phyloP scores from a whole-genome alignment of 345 rosid species.

The Nephelium lappaceum region DNA sequence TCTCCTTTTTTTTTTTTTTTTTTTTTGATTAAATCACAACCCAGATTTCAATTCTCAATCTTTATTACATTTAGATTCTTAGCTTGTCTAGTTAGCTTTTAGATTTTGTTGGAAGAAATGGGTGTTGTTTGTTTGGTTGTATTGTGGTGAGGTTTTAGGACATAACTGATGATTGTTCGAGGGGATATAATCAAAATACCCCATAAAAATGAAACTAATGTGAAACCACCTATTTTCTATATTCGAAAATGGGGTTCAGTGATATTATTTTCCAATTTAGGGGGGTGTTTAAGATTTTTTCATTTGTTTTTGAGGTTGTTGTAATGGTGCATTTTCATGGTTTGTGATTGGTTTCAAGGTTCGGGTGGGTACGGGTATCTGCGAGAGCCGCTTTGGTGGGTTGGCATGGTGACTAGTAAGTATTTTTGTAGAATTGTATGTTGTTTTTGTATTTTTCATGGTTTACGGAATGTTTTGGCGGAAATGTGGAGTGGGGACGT shows the following conservation, averaged over 20 bases:
- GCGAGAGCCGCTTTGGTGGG: constrained; percentile 87
- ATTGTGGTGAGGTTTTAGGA: not conserved
- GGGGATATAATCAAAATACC: too few species aligned
- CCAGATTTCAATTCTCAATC: not conserved
- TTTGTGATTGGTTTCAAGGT: constrained; percentile 38
- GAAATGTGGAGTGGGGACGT: not conserved
- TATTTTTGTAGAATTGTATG: not conserved
- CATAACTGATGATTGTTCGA: not conserved
- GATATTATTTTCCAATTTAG: too few species aligned
- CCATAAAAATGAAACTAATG: too few species aligned
- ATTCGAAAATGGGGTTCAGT: too few species aligned
- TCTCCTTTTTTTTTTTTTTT: not conserved
- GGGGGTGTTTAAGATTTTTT: too few species aligned
- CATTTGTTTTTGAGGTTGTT: not conserved
- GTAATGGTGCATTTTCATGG: not conserved
- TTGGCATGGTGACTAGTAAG: constrained; percentile 86
- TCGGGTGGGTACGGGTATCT: constrained; percentile 80
- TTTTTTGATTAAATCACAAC: not conserved
- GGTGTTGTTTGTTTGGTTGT: not conserved
- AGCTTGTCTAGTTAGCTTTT: not conserved
- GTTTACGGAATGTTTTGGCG: not conserved
- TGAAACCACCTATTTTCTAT: too few species aligned
- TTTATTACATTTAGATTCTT: not conserved
- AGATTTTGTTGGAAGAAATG: not conserved
- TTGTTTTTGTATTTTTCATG: not conserved